Conservation (phyloP, 2,329 filamentous ascomycete genomes). For the Chaetoscypha palmicola region DNA sequence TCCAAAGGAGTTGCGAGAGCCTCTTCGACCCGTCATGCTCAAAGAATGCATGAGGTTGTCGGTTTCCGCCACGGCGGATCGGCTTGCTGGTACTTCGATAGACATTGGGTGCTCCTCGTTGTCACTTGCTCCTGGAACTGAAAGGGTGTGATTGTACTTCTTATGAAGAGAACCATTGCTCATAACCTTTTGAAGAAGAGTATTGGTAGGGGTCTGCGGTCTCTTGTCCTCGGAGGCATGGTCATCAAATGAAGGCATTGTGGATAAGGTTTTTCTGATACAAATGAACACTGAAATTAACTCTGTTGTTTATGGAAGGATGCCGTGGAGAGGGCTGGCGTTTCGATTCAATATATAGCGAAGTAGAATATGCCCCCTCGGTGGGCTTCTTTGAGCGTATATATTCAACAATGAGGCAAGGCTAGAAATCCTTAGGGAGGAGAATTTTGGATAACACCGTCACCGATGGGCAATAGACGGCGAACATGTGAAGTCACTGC, state of each 20-base stretch:
- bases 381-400: slow-evolving; percentile 16
- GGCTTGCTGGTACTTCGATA: slow-evolving; percentile 63
- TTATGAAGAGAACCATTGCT: slow-evolving; percentile 16
- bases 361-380: too few species aligned
- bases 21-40: slow-evolving; percentile 56
- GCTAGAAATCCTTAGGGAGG: slow-evolving; percentile 23
- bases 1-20: slow-evolving; percentile 71
- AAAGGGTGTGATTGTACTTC: slow-evolving; percentile 23
- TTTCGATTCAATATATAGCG: too few species aligned
- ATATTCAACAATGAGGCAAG: slow-evolving; percentile 20
- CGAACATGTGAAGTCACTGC: slow-evolving; percentile 21
- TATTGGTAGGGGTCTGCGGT: slow-evolving; percentile 14
- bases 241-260: slow-evolving; percentile 55
- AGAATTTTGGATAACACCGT: slow-evolving; percentile 8
- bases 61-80: slow-evolving; percentile 62
- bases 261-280: slow-evolving; percentile 25
- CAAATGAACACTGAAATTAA: too few species aligned
- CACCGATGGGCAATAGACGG: slow-evolving; percentile 8
- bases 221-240: slow-evolving; percentile 37
- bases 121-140: slow-evolving; percentile 40
- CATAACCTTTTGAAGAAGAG: slow-evolving; percentile 19
- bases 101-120: slow-evolving; percentile 37
- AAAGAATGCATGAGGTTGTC: slow-evolving; percentile 67
- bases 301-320: too few species aligned
- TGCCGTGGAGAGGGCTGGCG: too few species aligned